These are phyloP conservation scores for Rhynchospora breviuscula DNA, from an alignment of 176 grass and related monocot genomes.

Conservation along the genomic window DNA sequence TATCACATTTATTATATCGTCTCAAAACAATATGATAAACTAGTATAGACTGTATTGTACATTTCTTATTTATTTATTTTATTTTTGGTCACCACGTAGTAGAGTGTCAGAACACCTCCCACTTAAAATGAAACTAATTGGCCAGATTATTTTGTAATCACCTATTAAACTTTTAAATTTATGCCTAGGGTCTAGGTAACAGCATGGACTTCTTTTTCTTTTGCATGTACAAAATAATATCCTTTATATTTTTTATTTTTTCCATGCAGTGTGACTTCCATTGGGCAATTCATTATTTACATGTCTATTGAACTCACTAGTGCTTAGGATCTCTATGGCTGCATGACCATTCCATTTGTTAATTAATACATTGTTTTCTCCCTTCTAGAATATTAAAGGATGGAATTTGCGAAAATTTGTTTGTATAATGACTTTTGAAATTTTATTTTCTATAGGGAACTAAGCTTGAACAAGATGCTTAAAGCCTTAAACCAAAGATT, in stretches of 20 bases:
- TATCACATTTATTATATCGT: slow-evolving; percentile 2
- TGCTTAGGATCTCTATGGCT: neutral
- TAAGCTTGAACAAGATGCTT: neutral
- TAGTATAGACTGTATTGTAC: neutral
- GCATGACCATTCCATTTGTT: neutral
- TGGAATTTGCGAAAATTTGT: neutral
- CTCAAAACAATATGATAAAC: neutral
- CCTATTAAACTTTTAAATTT: slow-evolving; percentile 10
- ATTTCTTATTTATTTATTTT: neutral
- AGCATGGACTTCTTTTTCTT: neutral
- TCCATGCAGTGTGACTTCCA: neutral
- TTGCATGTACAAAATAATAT: neutral
- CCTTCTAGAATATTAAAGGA: neutral
- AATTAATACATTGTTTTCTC: neutral
- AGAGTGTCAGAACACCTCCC: slow-evolving; percentile 2
- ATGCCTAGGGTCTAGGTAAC: slow-evolving; percentile 4
- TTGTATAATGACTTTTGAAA: neutral
- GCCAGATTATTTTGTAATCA: neutral
- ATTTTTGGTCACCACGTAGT: neutral
- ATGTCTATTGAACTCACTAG: neutral
- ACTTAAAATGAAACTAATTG: slow-evolving; percentile 8
- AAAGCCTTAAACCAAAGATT: neutral
- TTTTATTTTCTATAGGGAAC: too few relatives aligned
- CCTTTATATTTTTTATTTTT: neutral
- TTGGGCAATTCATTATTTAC: neutral